Conservation (phyloP, 768 basidiomycete genomes). For the Phylloporus scabripes region DNA sequence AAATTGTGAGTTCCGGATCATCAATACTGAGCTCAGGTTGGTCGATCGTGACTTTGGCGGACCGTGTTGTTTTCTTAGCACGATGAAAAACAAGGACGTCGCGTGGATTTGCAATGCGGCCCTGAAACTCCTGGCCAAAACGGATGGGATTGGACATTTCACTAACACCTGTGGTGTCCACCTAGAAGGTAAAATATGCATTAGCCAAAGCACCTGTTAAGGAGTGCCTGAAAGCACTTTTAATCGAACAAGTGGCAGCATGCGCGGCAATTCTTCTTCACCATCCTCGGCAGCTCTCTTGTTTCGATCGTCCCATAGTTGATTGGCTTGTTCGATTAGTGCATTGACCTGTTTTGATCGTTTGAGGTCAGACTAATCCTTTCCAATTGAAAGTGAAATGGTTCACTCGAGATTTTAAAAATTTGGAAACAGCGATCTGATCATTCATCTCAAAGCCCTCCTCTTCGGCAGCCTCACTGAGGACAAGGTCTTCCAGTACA, state of each 20-base stretch:
- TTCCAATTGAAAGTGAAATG: neutral
- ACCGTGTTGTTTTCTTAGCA: slow-evolving; percentile 49
- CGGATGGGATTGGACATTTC: slow-evolving; percentile 95
- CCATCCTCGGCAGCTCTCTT: slow-evolving; percentile 49
- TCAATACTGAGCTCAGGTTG: slow-evolving; percentile 79
- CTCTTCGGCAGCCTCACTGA: slow-evolving; percentile 74
- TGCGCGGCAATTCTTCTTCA: slow-evolving; percentile 54
- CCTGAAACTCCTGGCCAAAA: slow-evolving; percentile 93
- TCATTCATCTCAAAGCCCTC: slow-evolving; percentile 73
- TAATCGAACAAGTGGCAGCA: slow-evolving; percentile 85
- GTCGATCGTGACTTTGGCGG: slow-evolving; percentile 61
- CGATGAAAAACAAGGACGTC: slow-evolving; percentile 91
- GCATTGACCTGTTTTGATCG: slow-evolving; percentile 54
- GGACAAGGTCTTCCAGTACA: slow-evolving; percentile 73
- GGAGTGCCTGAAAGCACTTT: slow-evolving; percentile 45
- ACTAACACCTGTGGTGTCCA: slow-evolving; percentile 85
- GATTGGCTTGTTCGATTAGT: slow-evolving; percentile 73
- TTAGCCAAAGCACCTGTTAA: neutral
- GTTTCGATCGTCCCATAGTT: slow-evolving; percentile 22
- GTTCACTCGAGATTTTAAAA: slow-evolving; percentile 62
- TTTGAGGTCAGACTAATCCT: slow-evolving; percentile 1
- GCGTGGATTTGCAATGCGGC: slow-evolving; percentile 87
- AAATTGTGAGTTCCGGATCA: slow-evolving; percentile 56
- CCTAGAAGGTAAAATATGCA: slow-evolving; percentile 36
- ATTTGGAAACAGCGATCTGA: slow-evolving; percentile 79